Conservation (phyloP, 1,284 basidiomycete genomes). For the Austroboletus olivaceoglutinosus region DNA sequence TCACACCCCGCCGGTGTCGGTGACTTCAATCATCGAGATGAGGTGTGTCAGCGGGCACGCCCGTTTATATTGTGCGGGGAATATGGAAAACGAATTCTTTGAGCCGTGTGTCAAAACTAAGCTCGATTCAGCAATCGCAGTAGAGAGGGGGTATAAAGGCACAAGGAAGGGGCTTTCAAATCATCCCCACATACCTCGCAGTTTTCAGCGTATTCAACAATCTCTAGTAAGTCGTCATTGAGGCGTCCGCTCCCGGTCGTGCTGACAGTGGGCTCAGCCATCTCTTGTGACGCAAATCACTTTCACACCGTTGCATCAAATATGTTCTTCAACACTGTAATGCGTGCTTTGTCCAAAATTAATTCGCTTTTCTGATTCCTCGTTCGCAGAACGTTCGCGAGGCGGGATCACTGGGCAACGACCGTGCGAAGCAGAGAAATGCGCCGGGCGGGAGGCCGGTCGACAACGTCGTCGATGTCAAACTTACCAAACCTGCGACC, state of each 20-base stretch:
- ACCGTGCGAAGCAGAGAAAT: background rate
- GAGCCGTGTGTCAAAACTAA: no score
- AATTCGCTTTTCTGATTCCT: conserved; percentile 2
- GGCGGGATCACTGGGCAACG: background rate
- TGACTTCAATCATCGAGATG: no score
- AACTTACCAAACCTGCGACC: conserved; percentile 1
- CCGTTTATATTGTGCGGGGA: no score
- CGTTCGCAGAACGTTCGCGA: conserved; percentile 3
- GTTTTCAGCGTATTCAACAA: background rate
- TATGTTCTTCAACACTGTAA: conserved; percentile 11
- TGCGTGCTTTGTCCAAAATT: background rate
- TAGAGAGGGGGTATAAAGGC: conserved; percentile 10
- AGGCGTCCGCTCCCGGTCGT: no score
- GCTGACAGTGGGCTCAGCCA: background rate
- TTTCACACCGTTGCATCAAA: background rate
- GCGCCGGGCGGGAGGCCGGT: conserved; percentile 13
- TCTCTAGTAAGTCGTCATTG: no score
- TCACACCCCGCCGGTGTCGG: no score
- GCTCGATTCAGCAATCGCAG: background rate
- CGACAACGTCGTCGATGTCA: conserved; percentile 3
- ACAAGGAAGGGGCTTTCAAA: background rate
- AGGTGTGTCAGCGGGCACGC: no score
- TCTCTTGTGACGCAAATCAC: background rate
- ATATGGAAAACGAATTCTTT: no score
- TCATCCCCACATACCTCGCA: background rate